Percentiles rank a stretch among this genome's conserved stretches.
These are phyloP conservation scores for Spencermartinsiella europaea DNA, from an alignment of 805 yeast species.

Conservation along the genomic window DNA sequence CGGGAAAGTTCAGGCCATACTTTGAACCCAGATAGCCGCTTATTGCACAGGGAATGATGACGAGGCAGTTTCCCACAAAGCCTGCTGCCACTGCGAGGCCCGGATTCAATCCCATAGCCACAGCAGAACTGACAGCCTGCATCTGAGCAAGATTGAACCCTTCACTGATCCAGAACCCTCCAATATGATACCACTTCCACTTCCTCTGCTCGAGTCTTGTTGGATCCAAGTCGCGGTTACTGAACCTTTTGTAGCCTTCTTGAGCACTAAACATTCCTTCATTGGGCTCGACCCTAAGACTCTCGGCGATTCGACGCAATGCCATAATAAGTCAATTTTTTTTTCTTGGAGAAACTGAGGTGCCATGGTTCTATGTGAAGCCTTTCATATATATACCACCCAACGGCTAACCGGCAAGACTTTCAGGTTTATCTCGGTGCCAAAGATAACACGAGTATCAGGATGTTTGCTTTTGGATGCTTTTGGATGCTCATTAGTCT, in stretches of 20 bases:
- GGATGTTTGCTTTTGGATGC: no score
- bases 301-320: no score
- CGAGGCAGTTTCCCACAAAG: constrained; percentile 14
- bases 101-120: constrained; percentile 15
- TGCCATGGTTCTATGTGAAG: no score
- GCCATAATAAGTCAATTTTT: no score
- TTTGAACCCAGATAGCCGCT: constrained; percentile 10
- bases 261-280: constrained; percentile 2
- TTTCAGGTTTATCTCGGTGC: no score
- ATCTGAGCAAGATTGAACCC: constrained; percentile 12
- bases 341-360: no score
- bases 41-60: constrained; percentile 10
- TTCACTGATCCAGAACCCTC: constrained; percentile 15
- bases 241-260: constrained; percentile 8
- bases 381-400: no score
- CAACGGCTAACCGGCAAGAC: no score
- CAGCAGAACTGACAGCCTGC: constrained; percentile 15
- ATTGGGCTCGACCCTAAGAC: no score
- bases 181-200: constrained; percentile 17
- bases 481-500: no score
- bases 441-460: no score
- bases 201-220: constrained; percentile 11
- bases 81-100: constrained; percentile 15
- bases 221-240: constrained; percentile 16
- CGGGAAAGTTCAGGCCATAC: constrained; percentile 15